Percentiles rank a stretch among this genome's conserved stretches.
Conservation (phyloP, 495 filamentous ascomycete species). For the Hypoxylon trugodes region DNA sequence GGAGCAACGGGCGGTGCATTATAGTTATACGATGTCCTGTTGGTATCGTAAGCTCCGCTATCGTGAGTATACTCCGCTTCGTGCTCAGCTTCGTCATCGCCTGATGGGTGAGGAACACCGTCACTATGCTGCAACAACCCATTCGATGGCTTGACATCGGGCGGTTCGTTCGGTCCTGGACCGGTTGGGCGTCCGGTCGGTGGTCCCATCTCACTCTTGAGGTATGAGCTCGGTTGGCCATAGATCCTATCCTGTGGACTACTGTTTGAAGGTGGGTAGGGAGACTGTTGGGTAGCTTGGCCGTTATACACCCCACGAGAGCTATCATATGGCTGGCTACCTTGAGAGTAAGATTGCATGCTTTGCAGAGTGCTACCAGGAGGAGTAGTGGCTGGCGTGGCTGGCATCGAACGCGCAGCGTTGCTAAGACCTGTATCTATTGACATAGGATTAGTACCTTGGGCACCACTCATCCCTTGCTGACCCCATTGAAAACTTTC, state of each 20-base stretch:
- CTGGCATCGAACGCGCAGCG: constrained; percentile 83
- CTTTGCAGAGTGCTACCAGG: constrained; percentile 78
- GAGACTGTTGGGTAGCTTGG: constrained; percentile 70
- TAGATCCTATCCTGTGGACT: constrained; percentile 77
- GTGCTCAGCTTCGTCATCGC: constrained; percentile 77
- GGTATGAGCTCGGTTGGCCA: constrained; percentile 70
- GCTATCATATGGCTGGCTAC: constrained; percentile 76
- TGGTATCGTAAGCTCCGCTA: constrained; percentile 70
- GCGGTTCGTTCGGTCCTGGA: constrained; percentile 63
- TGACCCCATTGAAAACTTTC: constrained; percentile 78
- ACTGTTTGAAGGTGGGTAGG: constrained; percentile 72
- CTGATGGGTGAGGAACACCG: constrained; percentile 61
- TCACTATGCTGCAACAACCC: constrained; percentile 67
- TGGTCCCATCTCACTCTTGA: constrained; percentile 93
- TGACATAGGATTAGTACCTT: constrained; percentile 75
- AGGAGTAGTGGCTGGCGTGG: constrained; percentile 92
- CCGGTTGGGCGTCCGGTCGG: constrained; percentile 71
- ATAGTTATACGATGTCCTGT: constrained; percentile 78
- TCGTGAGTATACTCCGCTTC: constrained; percentile 85
- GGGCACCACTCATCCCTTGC: constrained; percentile 71
- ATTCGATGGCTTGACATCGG: constrained; percentile 74
- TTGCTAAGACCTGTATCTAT: constrained; percentile 86
- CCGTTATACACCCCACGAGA: constrained; percentile 84
- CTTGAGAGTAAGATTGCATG: constrained; percentile 78
- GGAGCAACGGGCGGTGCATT: constrained; percentile 69